phyloP scores from a whole-genome alignment of 371 early-diverging fungal species.

The Saksenaea vasiformis region DNA sequence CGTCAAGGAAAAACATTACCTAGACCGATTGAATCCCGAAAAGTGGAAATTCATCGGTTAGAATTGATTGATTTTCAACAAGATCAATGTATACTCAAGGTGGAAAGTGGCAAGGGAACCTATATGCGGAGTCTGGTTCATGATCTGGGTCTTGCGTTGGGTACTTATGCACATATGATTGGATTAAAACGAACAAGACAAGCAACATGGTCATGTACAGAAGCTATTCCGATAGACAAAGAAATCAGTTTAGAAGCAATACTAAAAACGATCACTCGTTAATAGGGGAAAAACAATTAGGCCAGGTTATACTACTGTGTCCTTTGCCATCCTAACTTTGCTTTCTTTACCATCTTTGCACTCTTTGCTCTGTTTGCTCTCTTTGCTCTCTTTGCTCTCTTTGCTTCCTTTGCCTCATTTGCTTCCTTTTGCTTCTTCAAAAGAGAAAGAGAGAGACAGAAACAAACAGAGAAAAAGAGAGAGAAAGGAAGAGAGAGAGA shows the following conservation, averaged over 20 bases:
- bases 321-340: too few relatives aligned
- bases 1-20: conserved; percentile 37
- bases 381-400: too few relatives aligned
- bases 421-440: too few relatives aligned
- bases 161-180: conserved; percentile 48
- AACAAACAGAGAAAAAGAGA: too few relatives aligned
- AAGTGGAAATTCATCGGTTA: conserved; percentile 27
- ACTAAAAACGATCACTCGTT: too few relatives aligned
- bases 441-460: too few relatives aligned
- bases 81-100: conserved; percentile 17
- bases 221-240: conserved; percentile 5
- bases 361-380: too few relatives aligned
- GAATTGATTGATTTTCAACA: conserved; percentile 24
- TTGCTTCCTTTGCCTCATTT: too few relatives aligned
- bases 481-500: too few relatives aligned
- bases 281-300: not conserved
- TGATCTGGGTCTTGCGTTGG: conserved; percentile 42
- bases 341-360: too few relatives aligned
- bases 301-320: too few relatives aligned
- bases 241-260: not conserved
- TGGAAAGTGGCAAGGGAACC: conserved; percentile 49
- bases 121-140: conserved; percentile 55
- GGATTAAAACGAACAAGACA: conserved; percentile 44
- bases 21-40: conserved; percentile 31
- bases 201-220: conserved; percentile 16